Percentiles rank a stretch among this genome's conserved stretches.
phyloP scores from a whole-genome alignment of 75 land plant genomes.

The Pseudotsuga menziesii region DNA sequence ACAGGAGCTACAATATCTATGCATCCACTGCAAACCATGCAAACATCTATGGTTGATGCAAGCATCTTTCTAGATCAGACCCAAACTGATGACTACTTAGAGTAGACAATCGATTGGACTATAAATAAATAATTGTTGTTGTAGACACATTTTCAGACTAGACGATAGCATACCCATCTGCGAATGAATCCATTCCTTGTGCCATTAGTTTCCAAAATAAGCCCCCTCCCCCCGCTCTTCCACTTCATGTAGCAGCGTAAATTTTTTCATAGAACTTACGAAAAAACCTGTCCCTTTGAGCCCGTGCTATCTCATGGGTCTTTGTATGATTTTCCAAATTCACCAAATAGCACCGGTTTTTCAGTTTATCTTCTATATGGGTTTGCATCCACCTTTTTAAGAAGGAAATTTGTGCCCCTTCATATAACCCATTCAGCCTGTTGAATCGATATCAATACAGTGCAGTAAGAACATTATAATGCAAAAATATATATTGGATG shows the following conservation, averaged over 20 bases:
- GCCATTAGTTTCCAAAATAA: slow-evolving; percentile 82
- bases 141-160: slow-evolving; percentile 46
- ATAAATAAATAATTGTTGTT: slow-evolving; percentile 36
- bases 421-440: too few species aligned
- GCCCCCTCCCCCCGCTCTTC: slow-evolving; percentile 75
- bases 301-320: slow-evolving; percentile 36
- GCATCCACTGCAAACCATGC: too few species aligned
- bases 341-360: slow-evolving; percentile 68
- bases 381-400: too few species aligned
- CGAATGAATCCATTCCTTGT: slow-evolving; percentile 50
- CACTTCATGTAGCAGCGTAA: slow-evolving; percentile 53
- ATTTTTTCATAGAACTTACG: slow-evolving; percentile 47
- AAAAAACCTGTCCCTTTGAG: slow-evolving; percentile 48
- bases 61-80: too few species aligned
- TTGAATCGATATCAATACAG: not conserved
- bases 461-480: too few species aligned
- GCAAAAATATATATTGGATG: too few species aligned
- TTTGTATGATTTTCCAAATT: slow-evolving; percentile 73
- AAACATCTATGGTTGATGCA: too few species aligned
- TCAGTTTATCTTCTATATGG: too few species aligned
- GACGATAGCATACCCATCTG: slow-evolving; percentile 73
- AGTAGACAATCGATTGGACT: slow-evolving; percentile 14
- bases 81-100: not conserved
- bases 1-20: too few species aligned
- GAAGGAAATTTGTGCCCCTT: too few species aligned